A percentile compares a stretch with the other conserved stretches of the same genome.
These are phyloP conservation scores for Microthyrium microscopicum DNA, from an alignment of 2,329 filamentous ascomycete genomes.

Conservation along the genomic window DNA sequence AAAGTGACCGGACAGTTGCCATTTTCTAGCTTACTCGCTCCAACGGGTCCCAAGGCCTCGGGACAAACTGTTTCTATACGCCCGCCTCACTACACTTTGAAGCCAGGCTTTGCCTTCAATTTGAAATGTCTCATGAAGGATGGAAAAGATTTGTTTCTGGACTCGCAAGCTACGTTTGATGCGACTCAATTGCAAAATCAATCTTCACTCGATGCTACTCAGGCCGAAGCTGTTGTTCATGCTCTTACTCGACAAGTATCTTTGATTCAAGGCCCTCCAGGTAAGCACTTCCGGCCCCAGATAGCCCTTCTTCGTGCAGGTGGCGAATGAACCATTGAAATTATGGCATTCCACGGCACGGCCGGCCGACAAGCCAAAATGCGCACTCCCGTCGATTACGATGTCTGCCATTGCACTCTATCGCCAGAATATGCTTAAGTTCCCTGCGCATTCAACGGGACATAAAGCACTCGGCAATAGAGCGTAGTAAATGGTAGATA, in stretches of 20 bases:
- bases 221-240: conserved; percentile 34
- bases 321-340: not conserved
- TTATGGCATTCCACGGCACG: not conserved
- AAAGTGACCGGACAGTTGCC: conserved; percentile 15
- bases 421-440: too few relatives aligned
- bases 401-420: too few relatives aligned
- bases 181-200: conserved; percentile 14
- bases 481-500: too few relatives aligned
- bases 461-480: too few relatives aligned
- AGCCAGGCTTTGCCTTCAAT: conserved; percentile 33
- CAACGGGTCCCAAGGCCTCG: conserved; percentile 8
- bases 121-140: conserved; percentile 15
- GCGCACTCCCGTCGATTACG: too few relatives aligned
- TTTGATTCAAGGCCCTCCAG: conserved; percentile 53
- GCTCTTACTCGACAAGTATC: conserved; percentile 37
- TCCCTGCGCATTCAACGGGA: too few relatives aligned
- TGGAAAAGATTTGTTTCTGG: conserved; percentile 12
- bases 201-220: conserved; percentile 34
- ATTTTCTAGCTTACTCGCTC: conserved; percentile 16
- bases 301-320: not conserved
- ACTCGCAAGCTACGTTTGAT: conserved; percentile 16
- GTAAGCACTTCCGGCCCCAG: conserved; percentile 14
- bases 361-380: too few relatives aligned
- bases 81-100: conserved; percentile 35
- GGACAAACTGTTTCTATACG: conserved; percentile 16